A percentile compares a stretch with the other conserved stretches of the same genome.
Conservation (phyloP, 2,329 filamentous ascomycete genomes). For the Fusarium concolor region DNA sequence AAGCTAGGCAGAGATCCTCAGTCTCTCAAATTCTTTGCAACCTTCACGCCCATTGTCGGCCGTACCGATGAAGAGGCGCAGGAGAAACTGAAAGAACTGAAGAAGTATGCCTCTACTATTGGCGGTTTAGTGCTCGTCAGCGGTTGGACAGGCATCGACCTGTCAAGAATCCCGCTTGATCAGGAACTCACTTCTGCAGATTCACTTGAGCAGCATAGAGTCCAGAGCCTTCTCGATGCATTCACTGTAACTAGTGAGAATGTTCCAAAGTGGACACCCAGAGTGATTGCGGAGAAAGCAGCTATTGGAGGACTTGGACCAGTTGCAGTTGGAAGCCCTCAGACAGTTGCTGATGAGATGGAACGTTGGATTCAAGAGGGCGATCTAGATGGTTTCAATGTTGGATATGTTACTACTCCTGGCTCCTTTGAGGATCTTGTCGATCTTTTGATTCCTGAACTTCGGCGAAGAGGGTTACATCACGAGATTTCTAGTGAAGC, state of each 20-base stretch:
- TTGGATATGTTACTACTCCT: slow-evolving; percentile 58
- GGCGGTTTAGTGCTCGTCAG: slow-evolving; percentile 67
- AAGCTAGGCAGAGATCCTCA: slow-evolving; percentile 65
- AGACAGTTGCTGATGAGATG: slow-evolving; percentile 59
- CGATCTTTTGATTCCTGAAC: slow-evolving; percentile 48
- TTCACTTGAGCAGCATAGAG: slow-evolving; percentile 63
- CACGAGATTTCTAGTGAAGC: slow-evolving; percentile 46
- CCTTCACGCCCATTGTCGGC: slow-evolving; percentile 62
- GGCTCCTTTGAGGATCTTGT: slow-evolving; percentile 52
- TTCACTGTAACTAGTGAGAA: slow-evolving; percentile 62
- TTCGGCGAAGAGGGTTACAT: slow-evolving; percentile 48
- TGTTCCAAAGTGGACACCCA: slow-evolving; percentile 58
- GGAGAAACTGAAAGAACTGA: slow-evolving; percentile 62
- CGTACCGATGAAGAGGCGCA: slow-evolving; percentile 64
- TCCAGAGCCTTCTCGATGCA: slow-evolving; percentile 61
- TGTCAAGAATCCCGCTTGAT: slow-evolving; percentile 67
- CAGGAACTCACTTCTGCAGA: slow-evolving; percentile 67
- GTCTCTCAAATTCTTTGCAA: slow-evolving; percentile 67
- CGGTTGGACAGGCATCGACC: slow-evolving; percentile 71
- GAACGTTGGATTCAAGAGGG: slow-evolving; percentile 58
- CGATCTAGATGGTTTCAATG: slow-evolving; percentile 57
- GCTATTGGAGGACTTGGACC: slow-evolving; percentile 56
- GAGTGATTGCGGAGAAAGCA: slow-evolving; percentile 55
- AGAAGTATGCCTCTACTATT: slow-evolving; percentile 64
- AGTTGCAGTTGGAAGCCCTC: slow-evolving; percentile 53